Evolutionary conservation across 2,329 filamentous ascomycete genomes (phyloP), one percentile per base, ranked within the genome.

Genomic region (Didymella keratinophila): DNA sequence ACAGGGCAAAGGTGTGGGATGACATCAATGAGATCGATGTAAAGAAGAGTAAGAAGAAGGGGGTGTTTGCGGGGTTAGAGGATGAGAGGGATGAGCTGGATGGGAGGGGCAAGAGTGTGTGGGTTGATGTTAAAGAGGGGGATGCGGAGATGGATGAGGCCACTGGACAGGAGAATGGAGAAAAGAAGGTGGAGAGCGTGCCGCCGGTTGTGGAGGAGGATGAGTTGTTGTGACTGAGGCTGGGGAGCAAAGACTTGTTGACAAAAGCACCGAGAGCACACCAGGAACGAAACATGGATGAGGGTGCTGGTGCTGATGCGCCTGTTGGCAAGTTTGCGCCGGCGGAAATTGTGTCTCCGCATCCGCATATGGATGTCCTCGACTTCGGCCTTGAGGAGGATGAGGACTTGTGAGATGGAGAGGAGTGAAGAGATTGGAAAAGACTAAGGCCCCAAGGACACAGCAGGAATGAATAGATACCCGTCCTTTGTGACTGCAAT

Each of bases 1-100:
- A 79, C 52, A 77, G 84, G 62, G 78, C 77, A 11, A 78, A 77
- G 66, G 67, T 72, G 5, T 78, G 76, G 77, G 76, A 78, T 23
- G 70, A 76, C 4, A 58, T 78, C 12, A 78, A 78, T 60, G 70
- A 56, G 2, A 25, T 25, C 7, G 23, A 25, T 25, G 41, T 25
- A 28, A 25, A 44, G 48, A 54, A 47, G 30, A n/a, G 58, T 48
- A 53, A 47, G 30, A n/a, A 58, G 51, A 53, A 46, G 42, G 32
- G 42, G 2, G 23, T 2, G 27, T 36, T 34, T 36, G 41, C 28
- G 14, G 41, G 7, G 41, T 32, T 37, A 5, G 20, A 42, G 12
- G 23, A n/a, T 9, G 67, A 59, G 36, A 56, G 46, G n/a, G 59
- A 46, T 48, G 61, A 37, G 28, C 47, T 45, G 51, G 65, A 64